Conservation (phyloP, 306 rosid species). For the Cicer yamashitae region DNA sequence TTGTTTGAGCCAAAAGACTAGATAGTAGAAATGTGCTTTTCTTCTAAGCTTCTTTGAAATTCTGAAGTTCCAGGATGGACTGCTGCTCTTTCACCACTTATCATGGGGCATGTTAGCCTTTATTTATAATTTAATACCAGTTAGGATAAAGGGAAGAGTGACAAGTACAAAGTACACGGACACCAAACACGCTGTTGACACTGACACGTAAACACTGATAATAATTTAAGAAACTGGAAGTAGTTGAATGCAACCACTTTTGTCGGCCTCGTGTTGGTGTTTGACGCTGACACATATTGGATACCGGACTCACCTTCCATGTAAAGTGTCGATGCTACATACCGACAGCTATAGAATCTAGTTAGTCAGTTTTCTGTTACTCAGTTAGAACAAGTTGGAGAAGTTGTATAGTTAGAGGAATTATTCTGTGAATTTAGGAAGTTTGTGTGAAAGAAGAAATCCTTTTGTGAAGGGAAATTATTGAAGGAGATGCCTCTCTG, state of each 20-base stretch:
- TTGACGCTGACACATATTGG: too few relatives aligned
- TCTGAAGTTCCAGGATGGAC: not conserved
- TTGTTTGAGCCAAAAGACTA: constrained; percentile 1
- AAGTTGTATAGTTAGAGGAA: not conserved
- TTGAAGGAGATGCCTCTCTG: not conserved
- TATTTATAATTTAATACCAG: constrained; percentile 4
- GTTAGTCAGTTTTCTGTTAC: not conserved
- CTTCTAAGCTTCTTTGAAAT: constrained; percentile 21
- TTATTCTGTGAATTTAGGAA: not conserved
- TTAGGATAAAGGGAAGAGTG: not conserved
- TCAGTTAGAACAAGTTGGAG: not conserved
- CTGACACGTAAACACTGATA: too few relatives aligned
- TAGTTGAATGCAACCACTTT: too few relatives aligned
- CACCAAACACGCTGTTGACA: too few relatives aligned
- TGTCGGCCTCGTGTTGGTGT: too few relatives aligned
- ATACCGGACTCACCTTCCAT: too few relatives aligned
- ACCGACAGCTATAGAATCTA: not conserved
- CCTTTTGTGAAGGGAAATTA: not conserved
- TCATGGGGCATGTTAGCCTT: constrained; percentile 20
- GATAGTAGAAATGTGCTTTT: not conserved
- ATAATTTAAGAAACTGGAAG: too few relatives aligned
- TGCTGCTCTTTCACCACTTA: constrained; percentile 26
- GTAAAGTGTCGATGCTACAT: too few relatives aligned
- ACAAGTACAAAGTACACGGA: too few relatives aligned
- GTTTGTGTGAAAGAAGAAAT: not conserved